These are phyloP conservation scores for Epicoccum sorghinum DNA, from an alignment of 2,329 filamentous ascomycete genomes.

Conservation along the genomic window DNA sequence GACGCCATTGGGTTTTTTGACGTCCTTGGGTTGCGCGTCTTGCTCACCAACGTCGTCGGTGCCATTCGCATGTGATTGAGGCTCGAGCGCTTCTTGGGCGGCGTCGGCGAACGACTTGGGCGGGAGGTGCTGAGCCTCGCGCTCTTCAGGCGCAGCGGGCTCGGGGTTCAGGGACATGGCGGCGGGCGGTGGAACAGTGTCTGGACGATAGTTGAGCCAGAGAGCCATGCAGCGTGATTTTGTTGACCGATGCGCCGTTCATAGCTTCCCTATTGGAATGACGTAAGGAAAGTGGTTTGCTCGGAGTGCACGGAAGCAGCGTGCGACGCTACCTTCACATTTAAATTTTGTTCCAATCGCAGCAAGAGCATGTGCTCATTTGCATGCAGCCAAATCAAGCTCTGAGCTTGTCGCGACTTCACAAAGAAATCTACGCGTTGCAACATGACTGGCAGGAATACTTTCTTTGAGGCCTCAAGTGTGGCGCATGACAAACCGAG, in stretches of 20 bases:
- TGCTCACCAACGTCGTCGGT: constrained; percentile 21
- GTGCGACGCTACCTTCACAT: constrained; percentile 8
- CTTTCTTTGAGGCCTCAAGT: background rate
- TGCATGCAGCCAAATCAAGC: background rate
- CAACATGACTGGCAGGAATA: constrained; percentile 1
- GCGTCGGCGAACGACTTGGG: constrained; percentile 55
- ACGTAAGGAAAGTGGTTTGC: constrained; percentile 18
- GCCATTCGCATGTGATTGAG: constrained; percentile 31
- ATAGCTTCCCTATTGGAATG: constrained; percentile 25
- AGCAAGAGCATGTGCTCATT: background rate
- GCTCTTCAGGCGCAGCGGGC: constrained; percentile 49
- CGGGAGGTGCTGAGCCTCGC: constrained; percentile 46
- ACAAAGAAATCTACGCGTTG: background rate
- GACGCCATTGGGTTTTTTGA: constrained; percentile 17
- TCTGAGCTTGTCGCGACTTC: background rate
- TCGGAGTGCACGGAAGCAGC: constrained; percentile 16
- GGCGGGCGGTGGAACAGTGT: constrained; percentile 12
- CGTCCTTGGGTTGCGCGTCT: constrained; percentile 8
- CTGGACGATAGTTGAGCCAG: constrained; percentile 16
- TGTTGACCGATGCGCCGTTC: constrained; percentile 30
- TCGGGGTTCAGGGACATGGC: constrained; percentile 52
- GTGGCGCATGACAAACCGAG: constrained; percentile 27
- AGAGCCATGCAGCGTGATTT: constrained; percentile 21
- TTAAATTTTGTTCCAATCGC: background rate
- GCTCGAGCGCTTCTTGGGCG: constrained; percentile 41